Evolutionary conservation across 768 basidiomycete species (phyloP).

Genomic region (Cystofilobasidium macerans): DNA sequence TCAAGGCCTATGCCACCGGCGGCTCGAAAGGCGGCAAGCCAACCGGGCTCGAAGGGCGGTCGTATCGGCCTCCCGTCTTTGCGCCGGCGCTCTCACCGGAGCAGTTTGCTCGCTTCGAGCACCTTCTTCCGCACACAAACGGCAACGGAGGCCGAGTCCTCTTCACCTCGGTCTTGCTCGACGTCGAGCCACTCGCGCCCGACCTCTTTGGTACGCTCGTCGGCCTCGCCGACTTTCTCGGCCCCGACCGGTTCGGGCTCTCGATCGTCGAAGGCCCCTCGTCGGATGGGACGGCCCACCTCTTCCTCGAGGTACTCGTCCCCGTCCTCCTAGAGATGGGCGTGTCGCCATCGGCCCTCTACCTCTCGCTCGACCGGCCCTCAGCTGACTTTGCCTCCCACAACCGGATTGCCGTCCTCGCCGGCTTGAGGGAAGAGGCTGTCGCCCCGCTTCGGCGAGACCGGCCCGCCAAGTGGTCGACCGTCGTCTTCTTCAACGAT

Average conservation of each 20-base stretch:
- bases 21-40: too few relatives aligned
- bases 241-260: constrained; percentile 7
- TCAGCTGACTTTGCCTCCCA: constrained; percentile 23
- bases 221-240: constrained; percentile 13
- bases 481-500: constrained; percentile 37
- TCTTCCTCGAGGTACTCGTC: constrained; percentile 15
- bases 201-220: constrained; percentile 21
- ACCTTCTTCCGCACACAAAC: not conserved
- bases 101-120: constrained; percentile 4
- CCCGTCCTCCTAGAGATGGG: constrained; percentile 21
- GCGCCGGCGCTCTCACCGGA: not conserved
- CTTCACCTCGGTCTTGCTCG: constrained; percentile 13
- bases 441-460: constrained; percentile 33
- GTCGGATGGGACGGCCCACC: constrained; percentile 12
- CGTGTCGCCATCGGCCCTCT: constrained; percentile 5
- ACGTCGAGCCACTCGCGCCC: constrained; percentile 6
- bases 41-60: not conserved
- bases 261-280: constrained; percentile 23
- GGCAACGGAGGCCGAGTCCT: not conserved
- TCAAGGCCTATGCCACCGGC: not conserved
- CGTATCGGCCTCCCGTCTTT: not conserved
- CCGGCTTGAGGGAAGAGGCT: constrained; percentile 35
- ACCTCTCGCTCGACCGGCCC: constrained; percentile 12
- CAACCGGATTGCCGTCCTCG: constrained; percentile 35
- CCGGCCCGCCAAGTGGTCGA: constrained; percentile 21